Conservation (phyloP, 202 grass and related monocot species). For the Brachypodium distachyon region DNA sequence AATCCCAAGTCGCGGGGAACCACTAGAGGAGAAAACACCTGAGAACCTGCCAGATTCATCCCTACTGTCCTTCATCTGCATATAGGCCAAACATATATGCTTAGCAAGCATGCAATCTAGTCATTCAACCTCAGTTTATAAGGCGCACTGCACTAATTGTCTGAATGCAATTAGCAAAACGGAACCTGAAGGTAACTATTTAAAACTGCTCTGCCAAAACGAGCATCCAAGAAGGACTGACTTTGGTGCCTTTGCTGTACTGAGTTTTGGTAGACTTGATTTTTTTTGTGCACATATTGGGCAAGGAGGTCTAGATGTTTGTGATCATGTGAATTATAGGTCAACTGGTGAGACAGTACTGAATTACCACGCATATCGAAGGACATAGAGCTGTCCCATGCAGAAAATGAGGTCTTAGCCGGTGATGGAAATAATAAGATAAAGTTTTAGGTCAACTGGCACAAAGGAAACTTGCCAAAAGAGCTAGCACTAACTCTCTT, state of each 20-base stretch:
- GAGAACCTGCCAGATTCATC: slow-evolving; percentile 98
- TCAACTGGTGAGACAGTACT: not conserved
- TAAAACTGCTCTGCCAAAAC: not conserved
- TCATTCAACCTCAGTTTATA: not conserved
- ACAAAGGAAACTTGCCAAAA: not conserved
- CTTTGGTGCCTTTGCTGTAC: not conserved
- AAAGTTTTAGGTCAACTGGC: not conserved
- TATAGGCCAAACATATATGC: not conserved
- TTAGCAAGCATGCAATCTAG: not conserved
- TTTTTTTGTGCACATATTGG: not conserved
- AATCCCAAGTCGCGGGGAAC: slow-evolving; percentile 59
- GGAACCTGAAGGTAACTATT: not conserved
- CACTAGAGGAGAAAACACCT: slow-evolving; percentile 59
- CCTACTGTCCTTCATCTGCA: slow-evolving; percentile 63
- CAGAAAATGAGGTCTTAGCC: not conserved
- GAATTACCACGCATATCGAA: not conserved
- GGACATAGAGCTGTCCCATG: not conserved
- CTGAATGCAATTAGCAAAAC: not conserved
- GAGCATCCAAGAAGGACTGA: not conserved
- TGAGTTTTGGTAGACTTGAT: not conserved
- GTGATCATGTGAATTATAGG: not conserved
- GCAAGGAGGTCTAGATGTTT: not conserved
- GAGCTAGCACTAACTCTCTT: not conserved
- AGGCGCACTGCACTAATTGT: not conserved
- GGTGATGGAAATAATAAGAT: not conserved